These are phyloP conservation scores for Sclerotinia nivalis DNA, from an alignment of 2,329 filamentous ascomycete species.

Conservation along the genomic window DNA sequence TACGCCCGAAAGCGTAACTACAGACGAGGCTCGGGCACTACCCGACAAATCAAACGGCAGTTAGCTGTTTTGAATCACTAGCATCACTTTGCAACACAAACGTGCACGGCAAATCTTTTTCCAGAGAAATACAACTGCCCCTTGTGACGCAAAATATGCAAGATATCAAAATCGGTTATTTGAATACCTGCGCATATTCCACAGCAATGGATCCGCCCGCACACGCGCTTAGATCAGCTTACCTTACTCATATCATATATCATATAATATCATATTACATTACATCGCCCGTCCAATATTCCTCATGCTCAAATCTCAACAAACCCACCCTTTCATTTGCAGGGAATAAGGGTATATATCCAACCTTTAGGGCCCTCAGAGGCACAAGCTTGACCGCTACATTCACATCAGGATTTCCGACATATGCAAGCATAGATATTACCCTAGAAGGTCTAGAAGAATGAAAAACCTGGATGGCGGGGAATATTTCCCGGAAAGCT, in stretches of 20 bases:
- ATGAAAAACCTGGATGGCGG: constrained; percentile 18
- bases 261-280: neutral
- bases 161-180: neutral
- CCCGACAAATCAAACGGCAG: constrained; percentile 4
- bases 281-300: neutral
- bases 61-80: constrained; percentile 19
- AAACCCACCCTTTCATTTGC: neutral
- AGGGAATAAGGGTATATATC: neutral
- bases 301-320: neutral
- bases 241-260: neutral
- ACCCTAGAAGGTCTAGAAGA: constrained; percentile 1
- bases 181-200: constrained; percentile 17
- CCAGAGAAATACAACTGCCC: constrained; percentile 7
- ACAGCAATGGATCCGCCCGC: neutral
- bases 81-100: constrained; percentile 2
- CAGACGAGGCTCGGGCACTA: constrained; percentile 31
- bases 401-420: neutral
- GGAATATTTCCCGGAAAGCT: neutral
- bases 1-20: constrained; percentile 33
- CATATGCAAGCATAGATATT: neutral
- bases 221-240: constrained; percentile 23
- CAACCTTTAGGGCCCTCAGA: neutral
- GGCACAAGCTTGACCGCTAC: constrained; percentile 23
- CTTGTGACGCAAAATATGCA: constrained; percentile 13
- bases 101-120: neutral